These are phyloP conservation scores for Wickerhamomyces silvicola DNA, from an alignment of 805 yeast species.

Conservation along the genomic window DNA sequence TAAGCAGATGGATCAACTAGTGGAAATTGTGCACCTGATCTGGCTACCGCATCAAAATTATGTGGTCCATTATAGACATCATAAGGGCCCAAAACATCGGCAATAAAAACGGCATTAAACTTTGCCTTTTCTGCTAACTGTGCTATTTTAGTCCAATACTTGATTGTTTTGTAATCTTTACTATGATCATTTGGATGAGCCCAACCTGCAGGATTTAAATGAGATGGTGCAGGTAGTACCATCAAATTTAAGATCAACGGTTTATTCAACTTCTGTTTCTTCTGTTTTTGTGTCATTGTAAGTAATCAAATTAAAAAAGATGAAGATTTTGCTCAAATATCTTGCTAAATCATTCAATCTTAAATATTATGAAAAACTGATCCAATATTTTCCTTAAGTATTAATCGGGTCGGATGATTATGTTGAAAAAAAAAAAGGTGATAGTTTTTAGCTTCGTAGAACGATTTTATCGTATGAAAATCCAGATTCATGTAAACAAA, in stretches of 20 bases:
- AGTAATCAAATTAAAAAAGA: too few relatives aligned
- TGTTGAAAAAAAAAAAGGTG: too few relatives aligned
- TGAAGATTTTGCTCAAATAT: too few relatives aligned
- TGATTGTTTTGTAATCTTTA: conserved; percentile 17
- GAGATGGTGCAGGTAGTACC: conserved; percentile 24
- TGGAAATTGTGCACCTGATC: conserved; percentile 26
- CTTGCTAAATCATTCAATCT: too few relatives aligned
- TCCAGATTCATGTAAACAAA: too few relatives aligned
- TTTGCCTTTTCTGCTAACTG: conserved; percentile 28
- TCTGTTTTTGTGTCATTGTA: conserved; percentile 4
- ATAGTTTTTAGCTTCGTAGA: too few relatives aligned
- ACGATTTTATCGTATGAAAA: too few relatives aligned
- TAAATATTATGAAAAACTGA: too few relatives aligned
- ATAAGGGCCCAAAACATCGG: conserved; percentile 32
- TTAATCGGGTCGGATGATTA: too few relatives aligned
- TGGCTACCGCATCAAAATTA: conserved; percentile 26
- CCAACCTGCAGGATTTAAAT: conserved; percentile 28
- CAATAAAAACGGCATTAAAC: conserved; percentile 29
- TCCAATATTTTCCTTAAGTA: too few relatives aligned
- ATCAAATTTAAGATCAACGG: conserved; percentile 31
- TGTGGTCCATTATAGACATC: conserved; percentile 33
- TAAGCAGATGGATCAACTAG: conserved; percentile 30
- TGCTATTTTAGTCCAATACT: conserved; percentile 31
- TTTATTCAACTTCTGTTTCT: conserved; percentile 7
- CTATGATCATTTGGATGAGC: conserved; percentile 32